Base-by-base conservation (phyloP, 148 eudicot species). In the Fagopyrum esculentum region DNA sequence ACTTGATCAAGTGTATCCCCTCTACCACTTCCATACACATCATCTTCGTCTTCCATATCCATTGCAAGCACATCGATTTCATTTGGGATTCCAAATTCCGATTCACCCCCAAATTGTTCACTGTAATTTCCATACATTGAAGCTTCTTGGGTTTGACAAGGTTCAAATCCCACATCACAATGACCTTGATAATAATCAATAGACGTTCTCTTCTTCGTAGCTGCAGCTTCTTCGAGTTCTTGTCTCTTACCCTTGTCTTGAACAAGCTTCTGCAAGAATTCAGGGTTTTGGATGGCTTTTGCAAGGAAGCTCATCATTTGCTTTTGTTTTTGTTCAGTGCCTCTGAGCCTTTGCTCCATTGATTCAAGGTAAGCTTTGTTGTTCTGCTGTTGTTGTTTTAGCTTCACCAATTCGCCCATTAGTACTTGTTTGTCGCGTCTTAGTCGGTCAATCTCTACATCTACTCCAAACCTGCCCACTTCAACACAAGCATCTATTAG, bases 61-160 rank as follows among this genome's bases (percentile, higher is more conserved):
- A 93, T 78, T 89, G 92, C 83, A 90, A 90, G 69, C 89, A 94
- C 69, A 90, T 68, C 6, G 96, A 19, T 19, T 57, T 57, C 63
- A 2, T 26, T 19, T 22, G 63, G 93, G 9, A 84, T 90, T 74
- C 92, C 98, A 4, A 90, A 89, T 77, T 89, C 97, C 0, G 89
- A 88, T 19, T 57, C 76, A 11, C 83, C 83, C 47, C 86, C 86
- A 64, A 30, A 46, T 26, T 35, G 46, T 40, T 43, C 71, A 40
- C 19, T 3, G 15, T 15, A 35, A 40, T 35, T 43, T 35, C 1
- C 30, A 10, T 12, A 13, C 6, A 66, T 17, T 19, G 29, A 9
- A 19, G 9, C 35, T 19, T 57, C 22, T 57, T 8, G 11, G 2
- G 9, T 49, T 49, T 49, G 29, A 59, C 7, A 19, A 4, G 9